Base-by-base conservation (phyloP, 1,284 basidiomycete species). In the Rhodotorula sp. region DNA sequence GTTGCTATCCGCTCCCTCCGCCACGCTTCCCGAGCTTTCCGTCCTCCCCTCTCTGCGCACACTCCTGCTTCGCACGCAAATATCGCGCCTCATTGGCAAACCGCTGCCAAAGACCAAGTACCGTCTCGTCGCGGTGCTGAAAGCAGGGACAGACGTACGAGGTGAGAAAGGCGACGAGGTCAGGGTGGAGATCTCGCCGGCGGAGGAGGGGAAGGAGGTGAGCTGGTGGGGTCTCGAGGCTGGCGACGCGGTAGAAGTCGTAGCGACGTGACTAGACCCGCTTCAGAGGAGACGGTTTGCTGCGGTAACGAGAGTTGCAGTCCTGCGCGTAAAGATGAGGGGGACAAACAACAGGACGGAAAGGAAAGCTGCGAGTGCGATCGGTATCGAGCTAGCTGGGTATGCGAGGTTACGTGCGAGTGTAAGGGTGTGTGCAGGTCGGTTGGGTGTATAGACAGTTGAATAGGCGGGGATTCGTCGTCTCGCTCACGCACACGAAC, bases 201-300 rank as follows among this genome's bases (percentile, higher is more conserved):
- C 44, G 1, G 64, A 74, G 61, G 73, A 74, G 52, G 71, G 66
- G 17, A 66, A 66, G 32, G 66, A 73, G 27, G 29, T 74, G 4
- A 32, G 48, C 2, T 74, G 68, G 68, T 74, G 73, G 73, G 73
- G 73, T 1, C 20, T 74, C 27, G n/a, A 39, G 27, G 71, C 69
- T 3, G 68, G 71, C 17, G 73, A 74, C 36, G 15, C 29, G 29
- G 69, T 73, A 0, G 29, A 48, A n/a, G 64, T 73, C 0, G 60
- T 55, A 2, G 4, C 24, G 8, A 5, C 48, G n/a, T 58, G 20
- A 56, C 39, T 3, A 15, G 13, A 17, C 11, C 13, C 39, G 7
- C 39, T 44, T 44, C 39, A 44, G 39, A 44, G 13, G 39, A 44
- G 6, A 36, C 36, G 39, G 11, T 44, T 17, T 44, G 39, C 39